These are phyloP conservation scores for Populus simonii DNA, from an alignment of 345 rosid species.

Conservation along the genomic window DNA sequence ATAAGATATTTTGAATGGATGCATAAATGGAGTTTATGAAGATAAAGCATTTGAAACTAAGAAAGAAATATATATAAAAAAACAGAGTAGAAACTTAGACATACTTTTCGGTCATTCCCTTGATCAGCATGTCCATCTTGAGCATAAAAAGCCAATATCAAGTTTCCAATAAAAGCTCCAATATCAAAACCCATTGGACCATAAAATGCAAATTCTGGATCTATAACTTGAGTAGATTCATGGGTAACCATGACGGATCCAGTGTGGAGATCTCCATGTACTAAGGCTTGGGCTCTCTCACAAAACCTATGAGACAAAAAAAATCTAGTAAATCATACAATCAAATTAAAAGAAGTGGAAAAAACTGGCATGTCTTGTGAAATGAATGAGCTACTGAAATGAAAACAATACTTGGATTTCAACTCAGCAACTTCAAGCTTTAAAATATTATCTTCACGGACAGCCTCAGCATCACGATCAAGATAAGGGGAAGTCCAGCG, in stretches of 20 bases:
- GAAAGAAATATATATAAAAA: background rate
- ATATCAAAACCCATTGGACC: conserved; percentile 96
- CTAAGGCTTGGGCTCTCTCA: conserved; percentile 86
- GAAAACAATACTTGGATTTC: conserved; percentile 65
- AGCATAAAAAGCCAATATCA: conserved; percentile 81
- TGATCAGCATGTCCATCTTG: conserved; percentile 82
- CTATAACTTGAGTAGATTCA: conserved; percentile 85
- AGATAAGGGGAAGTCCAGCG: conserved; percentile 85
- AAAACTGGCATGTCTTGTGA: background rate
- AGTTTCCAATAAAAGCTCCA: conserved; percentile 90
- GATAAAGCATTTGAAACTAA: background rate
- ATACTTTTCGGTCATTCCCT: conserved; percentile 67
- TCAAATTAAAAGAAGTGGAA: background rate
- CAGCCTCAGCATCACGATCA: conserved; percentile 75
- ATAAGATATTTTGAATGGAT: background rate
- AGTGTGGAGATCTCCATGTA: conserved; percentile 98
- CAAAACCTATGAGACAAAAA: conserved; percentile 61
- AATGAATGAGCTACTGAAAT: background rate
- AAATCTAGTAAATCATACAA: conserved; percentile 8
- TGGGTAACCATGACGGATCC: conserved; percentile 87
- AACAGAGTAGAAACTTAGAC: background rate
- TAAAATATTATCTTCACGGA: conserved; percentile 61
- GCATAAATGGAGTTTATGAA: too few species aligned
- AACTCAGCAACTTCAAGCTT: conserved; percentile 82
- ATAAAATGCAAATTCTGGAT: conserved; percentile 84